Evolutionary conservation across 1,284 basidiomycete species (phyloP), one percentile per base, ranked within the genome.

Genomic region (Rhodotorula sp.): DNA sequence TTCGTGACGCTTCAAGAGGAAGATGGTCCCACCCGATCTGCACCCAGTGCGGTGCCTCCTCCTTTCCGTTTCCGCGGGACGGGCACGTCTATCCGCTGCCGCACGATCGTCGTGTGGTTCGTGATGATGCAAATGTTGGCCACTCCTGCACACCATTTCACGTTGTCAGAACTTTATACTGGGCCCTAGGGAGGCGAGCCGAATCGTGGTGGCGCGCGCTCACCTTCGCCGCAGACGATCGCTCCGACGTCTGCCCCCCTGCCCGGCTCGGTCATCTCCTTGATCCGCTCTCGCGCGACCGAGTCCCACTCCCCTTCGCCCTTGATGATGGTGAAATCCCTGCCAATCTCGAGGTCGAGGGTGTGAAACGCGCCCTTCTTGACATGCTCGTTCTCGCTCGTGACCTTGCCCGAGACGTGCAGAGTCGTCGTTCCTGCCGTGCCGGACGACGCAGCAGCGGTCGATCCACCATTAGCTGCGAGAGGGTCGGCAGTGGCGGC

Each of bases 311-410:
- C 77, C 37, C 85, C 84, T 63, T 88, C 87, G 0, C 82, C 80
- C 81, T 99, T 99, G 78, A 91, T 90, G 75, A 99, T 90, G 55
- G 93, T 87, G 67, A 99, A 87, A 78, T 95, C 89, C n/a, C 95
- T 86, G 80, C 96, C 92, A 7, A 87, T 84, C 80, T 99, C 96
- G 56, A 99, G 84, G 79, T 98, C 95, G 44, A 99, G 84, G 0
- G 96, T 99, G 79, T 99, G 96, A 80, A 88, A 95, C 26, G 95
- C 93, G 6, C 95, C 95, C 79, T 98, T 85, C 80, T 91, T 92
- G 67, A 98, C 96, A 80, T 95, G 88, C 46, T 85, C 85, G 78
- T 97, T 98, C 83, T 98, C 95, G 62, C 87, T 85, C n/a, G 87
- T 87, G 26, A 99, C 93, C 70, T 87, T 86, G 6, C 96, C 96